Percentiles rank a stretch among this genome's conserved stretches.
phyloP scores from a whole-genome alignment of 441 rosid species.

The Cnidoscolus chayamansa region DNA sequence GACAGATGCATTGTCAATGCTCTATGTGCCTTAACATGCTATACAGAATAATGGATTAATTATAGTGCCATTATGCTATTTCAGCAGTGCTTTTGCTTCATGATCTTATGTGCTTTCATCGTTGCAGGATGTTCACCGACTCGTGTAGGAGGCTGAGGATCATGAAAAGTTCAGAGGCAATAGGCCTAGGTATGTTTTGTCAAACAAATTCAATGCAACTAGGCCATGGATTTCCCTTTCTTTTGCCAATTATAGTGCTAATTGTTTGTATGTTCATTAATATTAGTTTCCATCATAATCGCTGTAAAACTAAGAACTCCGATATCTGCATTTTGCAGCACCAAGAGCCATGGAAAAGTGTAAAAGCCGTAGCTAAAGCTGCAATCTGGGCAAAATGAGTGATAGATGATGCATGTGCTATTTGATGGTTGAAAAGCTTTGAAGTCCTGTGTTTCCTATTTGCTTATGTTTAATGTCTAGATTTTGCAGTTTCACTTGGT shows the following conservation, averaged over 20 bases:
- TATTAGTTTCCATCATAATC: neutral
- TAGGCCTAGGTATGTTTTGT: slow-evolving; percentile 53
- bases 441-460: slow-evolving; percentile 14
- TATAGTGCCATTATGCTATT: neutral
- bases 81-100: neutral
- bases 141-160: slow-evolving; percentile 68
- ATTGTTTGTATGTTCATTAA: neutral
- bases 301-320: neutral
- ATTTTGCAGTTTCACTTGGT: slow-evolving; percentile 17
- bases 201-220: slow-evolving; percentile 2
- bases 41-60: neutral
- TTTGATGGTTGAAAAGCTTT: slow-evolving; percentile 16
- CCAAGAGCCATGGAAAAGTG: slow-evolving; percentile 77
- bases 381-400: neutral
- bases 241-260: no score
- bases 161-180: slow-evolving; percentile 78
- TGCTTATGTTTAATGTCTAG: slow-evolving; percentile 8
- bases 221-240: neutral
- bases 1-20: neutral
- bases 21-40: neutral
- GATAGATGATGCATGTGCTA: neutral
- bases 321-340: slow-evolving; percentile 37
- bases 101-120: slow-evolving; percentile 7
- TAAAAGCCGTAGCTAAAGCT: slow-evolving; percentile 39
- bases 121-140: slow-evolving; percentile 59